Percentiles rank a stretch among this genome's conserved stretches.
Conservation (phyloP, 345 rosid species). For the Populus nigra region DNA sequence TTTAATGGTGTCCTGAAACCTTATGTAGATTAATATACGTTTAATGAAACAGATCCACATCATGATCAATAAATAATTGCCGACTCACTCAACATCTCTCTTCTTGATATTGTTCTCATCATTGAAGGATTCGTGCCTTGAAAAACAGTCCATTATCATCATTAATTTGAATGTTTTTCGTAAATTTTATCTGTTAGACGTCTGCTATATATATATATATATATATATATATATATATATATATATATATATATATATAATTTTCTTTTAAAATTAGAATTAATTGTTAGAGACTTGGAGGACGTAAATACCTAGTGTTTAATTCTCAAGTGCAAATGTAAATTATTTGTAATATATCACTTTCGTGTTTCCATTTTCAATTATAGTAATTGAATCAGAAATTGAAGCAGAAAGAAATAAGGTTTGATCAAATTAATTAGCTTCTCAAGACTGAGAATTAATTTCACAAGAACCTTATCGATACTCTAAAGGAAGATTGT, state of each 20-base stretch:
- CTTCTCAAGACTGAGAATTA: background rate
- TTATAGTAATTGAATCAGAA: background rate
- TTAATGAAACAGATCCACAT: background rate
- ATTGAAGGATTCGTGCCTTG: background rate
- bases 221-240: too few relatives aligned
- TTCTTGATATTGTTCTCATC: background rate
- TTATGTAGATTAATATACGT: background rate
- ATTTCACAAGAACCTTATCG: background rate
- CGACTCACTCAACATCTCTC: background rate
- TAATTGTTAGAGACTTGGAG: background rate
- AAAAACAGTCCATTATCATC: background rate
- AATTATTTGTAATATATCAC: too few relatives aligned
- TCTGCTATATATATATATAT: background rate
- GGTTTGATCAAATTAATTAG: background rate
- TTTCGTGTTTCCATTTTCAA: background rate
- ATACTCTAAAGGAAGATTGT: background rate
- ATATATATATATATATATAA: too few relatives aligned
- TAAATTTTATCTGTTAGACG: background rate
- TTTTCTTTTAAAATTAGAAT: background rate
- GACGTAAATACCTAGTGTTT: too few relatives aligned
- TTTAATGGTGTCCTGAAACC: background rate
- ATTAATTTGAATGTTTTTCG: background rate
- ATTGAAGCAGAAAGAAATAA: too few relatives aligned
- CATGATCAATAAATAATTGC: background rate
- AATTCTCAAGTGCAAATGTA: too few relatives aligned